Evolutionary conservation across 148 eudicot species (phyloP), one percentile per base, ranked within the genome.

Genomic region (Pouteria glomerata): DNA sequence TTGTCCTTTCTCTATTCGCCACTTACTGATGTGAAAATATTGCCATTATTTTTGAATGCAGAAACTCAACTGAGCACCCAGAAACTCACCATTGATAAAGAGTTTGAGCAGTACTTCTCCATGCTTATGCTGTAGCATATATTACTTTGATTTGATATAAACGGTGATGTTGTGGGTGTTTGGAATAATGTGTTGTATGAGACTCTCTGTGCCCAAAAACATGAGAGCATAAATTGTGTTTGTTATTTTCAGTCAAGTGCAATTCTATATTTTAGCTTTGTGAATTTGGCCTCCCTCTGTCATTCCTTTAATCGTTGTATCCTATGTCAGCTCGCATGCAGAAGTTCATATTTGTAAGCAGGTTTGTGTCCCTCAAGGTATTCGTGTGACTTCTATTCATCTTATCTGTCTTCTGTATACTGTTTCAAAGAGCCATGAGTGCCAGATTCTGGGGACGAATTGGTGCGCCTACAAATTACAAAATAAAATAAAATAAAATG

Each of bases 61-160:
- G 86, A 80, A 64, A 48, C 68, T 50, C 55, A 57, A 58, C 74
- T 51, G 31, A 67, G 69, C 21, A 10, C 65, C 27, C 48, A 66
- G 60, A 77, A 80, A 37, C 79, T 74, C 50, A 83, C 86, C 13
- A 83, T 83, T 74, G 86, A 83, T 45, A 74, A 83, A 75, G 86
- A 83, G 67, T 83, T 83, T 30, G 83, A 83, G 70, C 72, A 80
- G 59, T 83, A 80, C 77, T 83, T 83, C 76, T 83, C 86, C 31
- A 68, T 10, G 70, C 83, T 83, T 80, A 77, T 80, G 81, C 66
- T 80, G 66, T 83, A 64, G 70, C 24, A 45, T 23, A 69, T 10
- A 53, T 52, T 39, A 2, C 13, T 31, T 21, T 12, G 23, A 50
- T 31, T 21, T 12, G 23, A 50, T 26, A 26, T 30, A 52, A 50